A percentile compares a stretch with the other conserved stretches of the same genome.
phyloP scores from a whole-genome alignment of 2,329 filamentous ascomycete genomes.

The Orbilia quercus region DNA sequence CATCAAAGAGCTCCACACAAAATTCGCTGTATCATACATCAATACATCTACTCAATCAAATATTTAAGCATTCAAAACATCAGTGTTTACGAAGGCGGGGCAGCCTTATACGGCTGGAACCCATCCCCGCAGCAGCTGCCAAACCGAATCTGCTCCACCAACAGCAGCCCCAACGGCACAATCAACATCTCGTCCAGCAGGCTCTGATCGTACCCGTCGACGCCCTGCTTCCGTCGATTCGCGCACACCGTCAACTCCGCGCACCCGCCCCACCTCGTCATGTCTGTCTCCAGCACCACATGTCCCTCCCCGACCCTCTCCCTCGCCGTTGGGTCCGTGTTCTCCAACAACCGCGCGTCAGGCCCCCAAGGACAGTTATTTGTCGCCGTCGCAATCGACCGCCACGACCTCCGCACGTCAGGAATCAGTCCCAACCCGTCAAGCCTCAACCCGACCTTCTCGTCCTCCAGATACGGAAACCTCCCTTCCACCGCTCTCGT shows the following conservation, averaged over 20 bases:
- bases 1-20: constrained; percentile 9
- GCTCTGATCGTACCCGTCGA: constrained; percentile 30
- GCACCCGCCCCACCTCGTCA: constrained; percentile 41
- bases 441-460: constrained; percentile 22
- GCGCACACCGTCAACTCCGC: constrained; percentile 45
- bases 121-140: constrained; percentile 53
- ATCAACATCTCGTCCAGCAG: constrained; percentile 41
- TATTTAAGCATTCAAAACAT: not conserved
- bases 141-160: constrained; percentile 45
- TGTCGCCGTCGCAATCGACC: constrained; percentile 1
- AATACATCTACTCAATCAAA: not conserved
- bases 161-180: constrained; percentile 40
- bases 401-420: constrained; percentile 35
- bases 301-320: constrained; percentile 28
- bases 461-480: constrained; percentile 48
- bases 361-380: constrained; percentile 33
- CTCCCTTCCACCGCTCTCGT: constrained; percentile 16
- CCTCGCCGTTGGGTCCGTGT: constrained; percentile 31
- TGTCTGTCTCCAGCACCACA: constrained; percentile 38
- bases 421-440: constrained; percentile 39
- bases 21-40: not conserved
- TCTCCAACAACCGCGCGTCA: constrained; percentile 41
- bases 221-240: constrained; percentile 33
- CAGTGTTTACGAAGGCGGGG: not conserved
- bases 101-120: constrained; percentile 13